phyloP scores from a whole-genome alignment of 2,329 filamentous ascomycete genomes.

The Rutstroemia sp. region DNA sequence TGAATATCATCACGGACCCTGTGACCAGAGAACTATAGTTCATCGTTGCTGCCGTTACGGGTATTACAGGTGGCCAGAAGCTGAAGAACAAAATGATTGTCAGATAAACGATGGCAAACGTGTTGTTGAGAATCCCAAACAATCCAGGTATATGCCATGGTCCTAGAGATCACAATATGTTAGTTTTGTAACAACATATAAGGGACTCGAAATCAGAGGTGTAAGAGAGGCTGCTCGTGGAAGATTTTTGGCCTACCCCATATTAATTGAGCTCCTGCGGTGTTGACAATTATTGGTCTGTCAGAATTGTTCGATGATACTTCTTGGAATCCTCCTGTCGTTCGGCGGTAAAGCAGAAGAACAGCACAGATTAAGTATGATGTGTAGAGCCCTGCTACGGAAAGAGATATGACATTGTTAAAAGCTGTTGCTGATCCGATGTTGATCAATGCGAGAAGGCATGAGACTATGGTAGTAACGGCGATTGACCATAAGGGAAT shows the following conservation, averaged over 20 bases:
- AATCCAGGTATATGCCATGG: conserved; percentile 25
- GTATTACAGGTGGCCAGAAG: conserved; percentile 37
- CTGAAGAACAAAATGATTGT: conserved; percentile 34
- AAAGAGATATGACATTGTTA: conserved; percentile 41
- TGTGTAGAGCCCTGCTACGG: conserved; percentile 6
- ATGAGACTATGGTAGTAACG: not conserved
- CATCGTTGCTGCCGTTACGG: conserved; percentile 35
- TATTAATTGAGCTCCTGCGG: conserved; percentile 1
- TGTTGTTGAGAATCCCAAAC: conserved; percentile 35
- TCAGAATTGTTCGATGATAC: not conserved
- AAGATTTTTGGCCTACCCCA: not conserved
- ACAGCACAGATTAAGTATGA: conserved; percentile 7
- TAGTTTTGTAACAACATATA: not conserved
- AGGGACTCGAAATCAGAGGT: not conserved
- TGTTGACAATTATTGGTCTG: not conserved
- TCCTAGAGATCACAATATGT: not conserved
- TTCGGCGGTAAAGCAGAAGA: conserved; percentile 9
- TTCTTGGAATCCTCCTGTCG: not conserved
- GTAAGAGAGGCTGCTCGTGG: no score
- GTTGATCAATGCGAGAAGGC: conserved; percentile 33
- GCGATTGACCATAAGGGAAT: conserved; percentile 6
- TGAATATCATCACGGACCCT: conserved; percentile 7
- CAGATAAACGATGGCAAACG: conserved; percentile 36
- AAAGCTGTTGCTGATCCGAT: conserved; percentile 42
- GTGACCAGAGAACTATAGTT: conserved; percentile 32